Conservation (phyloP, 352 stramenopile species). For the Phytophthora podocarpi region DNA sequence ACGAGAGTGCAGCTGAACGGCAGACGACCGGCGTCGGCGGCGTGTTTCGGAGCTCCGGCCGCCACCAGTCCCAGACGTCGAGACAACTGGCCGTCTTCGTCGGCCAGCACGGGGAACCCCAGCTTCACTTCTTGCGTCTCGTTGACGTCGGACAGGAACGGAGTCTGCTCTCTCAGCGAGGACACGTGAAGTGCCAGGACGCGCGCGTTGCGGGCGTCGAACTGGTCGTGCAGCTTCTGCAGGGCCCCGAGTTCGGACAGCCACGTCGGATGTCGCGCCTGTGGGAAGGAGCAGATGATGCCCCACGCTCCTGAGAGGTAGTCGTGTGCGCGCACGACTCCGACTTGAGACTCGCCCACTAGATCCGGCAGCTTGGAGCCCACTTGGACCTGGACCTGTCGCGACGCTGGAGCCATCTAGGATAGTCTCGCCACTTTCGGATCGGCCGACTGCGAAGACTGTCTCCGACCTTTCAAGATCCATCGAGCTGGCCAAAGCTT, state of each 20-base stretch:
- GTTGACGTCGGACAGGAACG: slow-evolving; percentile 77
- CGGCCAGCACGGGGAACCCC: slow-evolving; percentile 70
- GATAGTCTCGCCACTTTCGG: slow-evolving; percentile 16
- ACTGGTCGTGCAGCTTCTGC: slow-evolving; percentile 81
- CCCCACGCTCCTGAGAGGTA: slow-evolving; percentile 76
- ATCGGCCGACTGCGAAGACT: slow-evolving; percentile 11
- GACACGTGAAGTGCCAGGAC: slow-evolving; percentile 48
- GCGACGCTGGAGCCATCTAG: slow-evolving; percentile 30
- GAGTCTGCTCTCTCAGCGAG: slow-evolving; percentile 39
- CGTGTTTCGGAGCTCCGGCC: slow-evolving; percentile 45
- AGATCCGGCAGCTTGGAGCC: slow-evolving; percentile 76
- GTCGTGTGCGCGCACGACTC: slow-evolving; percentile 72
- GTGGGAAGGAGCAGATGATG: slow-evolving; percentile 72
- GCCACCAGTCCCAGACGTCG: slow-evolving; percentile 59
- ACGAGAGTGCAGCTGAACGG: slow-evolving; percentile 73
- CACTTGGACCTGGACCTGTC: slow-evolving; percentile 66
- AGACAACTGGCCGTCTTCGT: slow-evolving; percentile 70
- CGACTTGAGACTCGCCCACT: slow-evolving; percentile 72
- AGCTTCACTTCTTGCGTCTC: slow-evolving; percentile 83
- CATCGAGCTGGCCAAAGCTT: too few relatives aligned
- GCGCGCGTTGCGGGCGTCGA: slow-evolving; percentile 76
- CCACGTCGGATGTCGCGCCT: slow-evolving; percentile 78
- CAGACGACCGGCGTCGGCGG: slow-evolving; percentile 55
- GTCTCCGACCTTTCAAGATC: slow-evolving; percentile 35
- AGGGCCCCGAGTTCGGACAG: slow-evolving; percentile 78